A percentile compares a stretch with the other conserved stretches of the same genome.
Conservation (phyloP, 2,329 filamentous ascomycete species). For the Fusarium brachygibbosum region DNA sequence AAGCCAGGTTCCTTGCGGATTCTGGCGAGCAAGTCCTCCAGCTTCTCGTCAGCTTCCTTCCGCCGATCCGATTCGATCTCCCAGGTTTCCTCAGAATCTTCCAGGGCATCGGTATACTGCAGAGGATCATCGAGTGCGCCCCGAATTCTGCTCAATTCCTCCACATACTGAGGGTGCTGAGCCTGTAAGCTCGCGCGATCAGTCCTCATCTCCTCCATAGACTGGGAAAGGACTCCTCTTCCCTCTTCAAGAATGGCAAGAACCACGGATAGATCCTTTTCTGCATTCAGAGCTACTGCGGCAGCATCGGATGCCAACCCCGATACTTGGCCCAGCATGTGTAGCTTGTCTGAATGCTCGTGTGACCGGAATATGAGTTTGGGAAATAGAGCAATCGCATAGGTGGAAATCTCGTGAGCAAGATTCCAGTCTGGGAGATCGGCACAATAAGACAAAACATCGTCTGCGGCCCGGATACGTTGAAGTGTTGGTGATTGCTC, state of each 20-base stretch:
- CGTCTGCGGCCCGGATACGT: neutral
- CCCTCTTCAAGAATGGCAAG: neutral
- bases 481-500: neutral
- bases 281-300: neutral
- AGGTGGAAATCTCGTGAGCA: neutral
- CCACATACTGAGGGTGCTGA: neutral
- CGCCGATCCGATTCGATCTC: neutral
- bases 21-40: neutral
- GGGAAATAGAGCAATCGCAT: neutral
- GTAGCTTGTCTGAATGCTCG: neutral
- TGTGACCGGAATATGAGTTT: neutral
- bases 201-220: conserved; percentile 1
- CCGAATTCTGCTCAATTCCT: neutral
- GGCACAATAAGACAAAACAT: neutral
- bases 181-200: neutral
- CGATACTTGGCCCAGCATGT: neutral
- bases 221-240: neutral
- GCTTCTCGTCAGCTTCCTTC: neutral
- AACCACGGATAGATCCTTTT: fast-evolving
- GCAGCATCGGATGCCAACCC: neutral
- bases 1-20: neutral
- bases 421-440: neutral
- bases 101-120: neutral
- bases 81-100: neutral
- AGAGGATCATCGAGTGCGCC: neutral